These are phyloP conservation scores for Scheffersomyces parashehatae DNA, from an alignment of 1,139 yeast species.

Conservation along the genomic window DNA sequence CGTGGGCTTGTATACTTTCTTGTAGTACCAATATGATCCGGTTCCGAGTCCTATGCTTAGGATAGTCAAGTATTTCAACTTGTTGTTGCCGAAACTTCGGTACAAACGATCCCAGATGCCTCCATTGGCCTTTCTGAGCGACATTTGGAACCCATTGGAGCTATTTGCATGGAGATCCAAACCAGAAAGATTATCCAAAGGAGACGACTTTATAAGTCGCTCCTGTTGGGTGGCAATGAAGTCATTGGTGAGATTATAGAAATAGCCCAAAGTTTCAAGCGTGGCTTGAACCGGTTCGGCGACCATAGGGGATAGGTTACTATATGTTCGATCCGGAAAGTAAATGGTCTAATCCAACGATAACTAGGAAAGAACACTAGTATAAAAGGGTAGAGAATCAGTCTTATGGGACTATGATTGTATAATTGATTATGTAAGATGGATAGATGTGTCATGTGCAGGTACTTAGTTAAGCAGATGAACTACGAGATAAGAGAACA, in stretches of 20 bases:
- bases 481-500: no score
- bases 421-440: no score
- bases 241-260: constrained; percentile 24
- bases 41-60: constrained; percentile 34
- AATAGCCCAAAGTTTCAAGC: constrained; percentile 27
- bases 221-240: constrained; percentile 28
- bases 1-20: constrained; percentile 1
- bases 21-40: constrained; percentile 14
- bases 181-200: constrained; percentile 16
- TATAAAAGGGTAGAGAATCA: no score
- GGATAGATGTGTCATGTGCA: no score
- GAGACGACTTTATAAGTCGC: constrained; percentile 19
- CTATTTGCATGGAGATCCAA: constrained; percentile 8
- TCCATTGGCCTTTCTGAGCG: not conserved
- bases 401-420: no score
- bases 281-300: constrained; percentile 51
- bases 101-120: constrained; percentile 8
- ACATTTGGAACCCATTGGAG: constrained; percentile 5
- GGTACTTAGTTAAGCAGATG: no score
- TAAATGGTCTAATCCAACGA: no score
- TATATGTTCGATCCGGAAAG: no score
- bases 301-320: constrained; percentile 27
- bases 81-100: constrained; percentile 14
- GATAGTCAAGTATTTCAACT: constrained; percentile 17
- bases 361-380: no score